Evolutionary conservation across 768 basidiomycete genomes (phyloP), one percentile per base, ranked within the genome.

Genomic region (Termitomyces sp.): DNA sequence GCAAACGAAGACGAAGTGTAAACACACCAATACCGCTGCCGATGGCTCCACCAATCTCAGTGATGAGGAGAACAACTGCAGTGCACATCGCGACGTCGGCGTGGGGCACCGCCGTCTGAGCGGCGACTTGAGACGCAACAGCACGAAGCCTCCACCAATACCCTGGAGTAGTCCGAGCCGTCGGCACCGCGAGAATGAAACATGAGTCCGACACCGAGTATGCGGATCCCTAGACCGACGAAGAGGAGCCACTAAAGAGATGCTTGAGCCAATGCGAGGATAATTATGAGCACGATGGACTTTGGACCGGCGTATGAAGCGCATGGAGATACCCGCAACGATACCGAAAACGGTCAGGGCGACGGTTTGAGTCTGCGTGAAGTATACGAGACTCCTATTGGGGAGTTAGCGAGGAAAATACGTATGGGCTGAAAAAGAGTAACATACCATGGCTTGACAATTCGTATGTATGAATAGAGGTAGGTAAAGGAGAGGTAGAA

Each of bases 401-500:
- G 34, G 16, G 24, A 18, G n/a, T 42, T 30, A 54, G 51, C 37
- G n/a, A 42, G n/a, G 42, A 60, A 22, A 20, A 59, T 13, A 36
- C 31, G 22, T 6, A 20, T 49, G 36, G 1, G 45, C 4, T 13
- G 24, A 18, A 33, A 4, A 27, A 27, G 41, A 24, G 31, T 34
- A 4, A 61, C 12, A 46, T 63, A 75, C 82, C 82, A 81, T 42
- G 77, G 75, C 61, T 80, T 80, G 20, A 81, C 78, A 30, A 82
- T 73, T 11, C 81, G 58, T 41, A 87, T 78, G 69, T 85, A 89
- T 2, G 86, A 87, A 74, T 83, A 91, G 18, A 90, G 81, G 67
- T 91, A 91, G 11, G 86, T 84, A 70, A 75, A 87, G 0, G 88
- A 86, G 48, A 92, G 77, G 75, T 82, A 86, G 73, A 82, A 86